Evolutionary conservation across 2,329 filamentous ascomycete genomes (phyloP), one percentile per base, ranked within the genome.

Genomic region (Fusarium sp.): DNA sequence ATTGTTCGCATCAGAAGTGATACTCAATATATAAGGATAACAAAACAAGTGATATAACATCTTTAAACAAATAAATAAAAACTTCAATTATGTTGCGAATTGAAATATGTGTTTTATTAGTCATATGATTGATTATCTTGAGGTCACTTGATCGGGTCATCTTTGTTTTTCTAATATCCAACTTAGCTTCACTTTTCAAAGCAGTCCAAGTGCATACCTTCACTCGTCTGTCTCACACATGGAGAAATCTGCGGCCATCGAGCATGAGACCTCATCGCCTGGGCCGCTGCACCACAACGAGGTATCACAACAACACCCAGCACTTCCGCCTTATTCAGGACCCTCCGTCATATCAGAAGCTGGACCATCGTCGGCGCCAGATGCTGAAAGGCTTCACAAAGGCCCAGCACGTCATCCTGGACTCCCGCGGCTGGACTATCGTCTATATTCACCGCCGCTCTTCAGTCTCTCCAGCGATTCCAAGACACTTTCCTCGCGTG

Each of bases 391-490:
- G 20, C 27, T 37, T 22, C 20, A 22, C 6, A 75, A 75, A 58
- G 55, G 56, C 35, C 65, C 58, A 5, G 78, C 78, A 41, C 77
- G 75, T 25, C 83, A 84, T 64, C 80, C 82, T 2, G 84, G 83
- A 8, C 79, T 86, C 7, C 84, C 83, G 1, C 72, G 73, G 22
- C 70, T 86, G 17, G 83, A 86, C 74, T 85, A 86, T 74, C 78
- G 80, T n/a, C 79, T 83, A 19, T 88, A 88, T 74, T 78, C 77
- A 8, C 85, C 84, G 17, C 81, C 83, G 6, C 77, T 83, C 33
- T 87, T 87, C 72, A 81, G 82, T 44, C 77, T 87, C 4, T 86
- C 84, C 0, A 57, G 77, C 11, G 85, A 88, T 72, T 77, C 76
- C 33, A 84, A 79, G 14, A 81, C 80, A 10, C 79, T 87, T 56